Conservation (phyloP, 2,329 filamentous ascomycete genomes). For the Clonostachys sp. region DNA sequence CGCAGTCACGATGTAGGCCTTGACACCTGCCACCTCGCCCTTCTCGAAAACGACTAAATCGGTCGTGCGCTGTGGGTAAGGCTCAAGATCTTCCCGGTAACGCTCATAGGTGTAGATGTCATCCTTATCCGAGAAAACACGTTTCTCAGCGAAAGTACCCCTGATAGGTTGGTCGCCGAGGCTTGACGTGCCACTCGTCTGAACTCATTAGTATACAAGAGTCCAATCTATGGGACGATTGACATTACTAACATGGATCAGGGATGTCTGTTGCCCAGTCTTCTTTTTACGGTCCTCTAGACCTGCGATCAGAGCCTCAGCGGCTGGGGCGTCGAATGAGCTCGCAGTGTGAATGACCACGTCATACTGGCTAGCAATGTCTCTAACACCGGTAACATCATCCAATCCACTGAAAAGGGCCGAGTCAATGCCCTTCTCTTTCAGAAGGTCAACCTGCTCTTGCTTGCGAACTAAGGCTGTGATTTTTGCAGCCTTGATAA, state of each 20-base stretch:
- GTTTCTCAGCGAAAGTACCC: conserved; percentile 16
- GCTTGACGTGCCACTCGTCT: conserved; percentile 37
- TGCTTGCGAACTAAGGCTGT: conserved; percentile 16
- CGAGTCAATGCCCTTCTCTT: conserved; percentile 9
- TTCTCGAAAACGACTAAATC: conserved; percentile 35
- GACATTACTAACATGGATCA: not conserved
- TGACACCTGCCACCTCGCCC: conserved; percentile 30
- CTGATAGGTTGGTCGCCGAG: conserved; percentile 27
- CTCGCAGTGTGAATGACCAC: not conserved
- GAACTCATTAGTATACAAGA: not conserved
- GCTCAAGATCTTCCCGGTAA: conserved; percentile 22
- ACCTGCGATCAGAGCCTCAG: not conserved
- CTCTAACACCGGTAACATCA: not conserved
- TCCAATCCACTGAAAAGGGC: conserved; percentile 12
- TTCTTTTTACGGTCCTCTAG: no score
- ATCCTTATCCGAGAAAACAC: conserved; percentile 31
- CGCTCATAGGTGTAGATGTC: conserved; percentile 36
- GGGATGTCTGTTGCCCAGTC: not conserved
- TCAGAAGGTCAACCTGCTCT: conserved; percentile 13
- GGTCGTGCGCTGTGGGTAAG: conserved; percentile 35
- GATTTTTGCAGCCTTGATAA: conserved; percentile 10
- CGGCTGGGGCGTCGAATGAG: not conserved
- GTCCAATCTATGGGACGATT: no score
- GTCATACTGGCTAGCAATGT: not conserved
- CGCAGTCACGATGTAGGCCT: conserved; percentile 38